These are phyloP conservation scores for Eremochloa ophiuroides DNA, from an alignment of 176 grass and related monocot genomes.

Conservation along the genomic window DNA sequence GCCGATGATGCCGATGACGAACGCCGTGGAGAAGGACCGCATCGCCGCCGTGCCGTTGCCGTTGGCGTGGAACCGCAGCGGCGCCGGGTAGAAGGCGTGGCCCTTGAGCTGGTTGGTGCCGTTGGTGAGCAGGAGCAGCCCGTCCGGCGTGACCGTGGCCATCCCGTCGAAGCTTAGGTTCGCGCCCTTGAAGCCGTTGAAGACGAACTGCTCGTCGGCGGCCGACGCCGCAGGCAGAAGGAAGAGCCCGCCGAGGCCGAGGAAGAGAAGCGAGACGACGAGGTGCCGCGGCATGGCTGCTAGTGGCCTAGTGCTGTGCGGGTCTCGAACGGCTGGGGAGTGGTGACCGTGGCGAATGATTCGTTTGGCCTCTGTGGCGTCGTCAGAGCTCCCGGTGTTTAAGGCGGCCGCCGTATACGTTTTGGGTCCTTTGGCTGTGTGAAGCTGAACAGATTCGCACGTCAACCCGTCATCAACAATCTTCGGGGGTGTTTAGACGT, in stretches of 20 bases:
- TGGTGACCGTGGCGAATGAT: background rate
- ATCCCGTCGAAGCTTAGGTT: slow-evolving; percentile 63
- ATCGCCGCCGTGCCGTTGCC: slow-evolving; percentile 48
- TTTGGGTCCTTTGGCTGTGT: background rate
- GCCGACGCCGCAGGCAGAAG: background rate
- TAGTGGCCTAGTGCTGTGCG: too few relatives aligned
- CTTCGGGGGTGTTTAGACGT: too few relatives aligned
- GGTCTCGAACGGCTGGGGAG: too few relatives aligned
- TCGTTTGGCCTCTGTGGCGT: background rate
- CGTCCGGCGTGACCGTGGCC: slow-evolving; percentile 44
- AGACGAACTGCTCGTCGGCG: slow-evolving; percentile 54
- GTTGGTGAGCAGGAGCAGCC: slow-evolving; percentile 57
- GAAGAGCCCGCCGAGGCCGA: background rate
- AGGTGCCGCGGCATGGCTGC: background rate
- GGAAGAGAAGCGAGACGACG: slow-evolving; percentile 10
- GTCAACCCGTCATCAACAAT: too few relatives aligned
- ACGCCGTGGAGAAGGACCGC: slow-evolving; percentile 70
- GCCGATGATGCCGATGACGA: slow-evolving; percentile 74
- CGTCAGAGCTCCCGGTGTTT: background rate
- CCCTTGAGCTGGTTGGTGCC: slow-evolving; percentile 57
- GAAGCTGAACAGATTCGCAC: background rate
- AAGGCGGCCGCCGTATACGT: background rate
- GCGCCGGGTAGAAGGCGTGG: slow-evolving; percentile 62
- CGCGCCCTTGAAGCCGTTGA: slow-evolving; percentile 52
- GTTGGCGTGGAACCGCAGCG: slow-evolving; percentile 42